Base-by-base conservation (phyloP, 306 rosid species). In the Ochetophila trinervis region DNA sequence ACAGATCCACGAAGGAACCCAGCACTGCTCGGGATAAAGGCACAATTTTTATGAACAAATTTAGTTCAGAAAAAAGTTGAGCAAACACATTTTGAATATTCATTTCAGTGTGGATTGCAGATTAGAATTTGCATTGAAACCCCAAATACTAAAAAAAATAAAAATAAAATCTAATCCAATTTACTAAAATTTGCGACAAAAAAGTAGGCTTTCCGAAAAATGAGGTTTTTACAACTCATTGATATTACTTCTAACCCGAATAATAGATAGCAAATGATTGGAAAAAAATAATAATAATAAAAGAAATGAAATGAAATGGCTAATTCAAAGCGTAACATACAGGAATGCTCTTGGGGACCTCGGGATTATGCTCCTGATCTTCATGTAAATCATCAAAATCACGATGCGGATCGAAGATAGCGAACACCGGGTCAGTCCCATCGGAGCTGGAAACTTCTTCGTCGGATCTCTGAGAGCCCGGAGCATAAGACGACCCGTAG, bases 381-480 rank as follows among this genome's bases (percentile, higher is more conserved):
- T 70, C 74, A 47, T 51, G 80, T 63, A 66, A 69, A 30, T 74
- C 67, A 50, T 73, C 76, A 32, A 80, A 66, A 63, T 77, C 80
- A 22, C 53, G 76, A 52, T 19, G 66, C 37, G n/a, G 15, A 15
- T 18, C 52, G 60, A 57, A 63, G 20, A 71, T 82, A 3, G 53
- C 73, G 23, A 67, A 50, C 5, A 66, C 66, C 13, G 80, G 66
- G 73, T 68, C 81, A 24, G 57, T 5, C n/a, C 76, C 67, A 22
- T 40, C 78, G 16, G 72, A 53, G 14, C 45, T 66, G 0, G 73
- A 34, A 30, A 60, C 16, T 4, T 69, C 79, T 0, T 20, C 70
- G 66, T 78, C 86, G 40, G 80, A 75, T 66, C 78, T 70, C 47
- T 81, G 81, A 3, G 79, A 75, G 20, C 86, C 69, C n/a, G 86